A percentile compares a stretch with the other conserved stretches of the same genome.
Conservation (phyloP, 768 basidiomycete genomes). For the Hemileccinum impolitum region DNA sequence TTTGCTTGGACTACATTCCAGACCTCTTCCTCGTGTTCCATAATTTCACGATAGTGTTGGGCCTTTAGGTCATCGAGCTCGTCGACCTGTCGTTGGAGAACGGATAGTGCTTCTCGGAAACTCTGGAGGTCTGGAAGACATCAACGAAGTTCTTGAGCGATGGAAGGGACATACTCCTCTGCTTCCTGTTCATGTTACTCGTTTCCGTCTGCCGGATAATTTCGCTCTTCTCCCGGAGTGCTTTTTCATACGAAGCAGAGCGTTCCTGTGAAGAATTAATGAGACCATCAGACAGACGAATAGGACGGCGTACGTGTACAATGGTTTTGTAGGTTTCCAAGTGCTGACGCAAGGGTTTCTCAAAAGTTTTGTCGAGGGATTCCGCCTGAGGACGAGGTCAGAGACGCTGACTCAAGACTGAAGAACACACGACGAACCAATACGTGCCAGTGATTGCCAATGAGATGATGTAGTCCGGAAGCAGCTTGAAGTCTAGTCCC, state of each 20-base stretch:
- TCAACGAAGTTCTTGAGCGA: slow-evolving; percentile 8
- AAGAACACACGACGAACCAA: slow-evolving; percentile 50
- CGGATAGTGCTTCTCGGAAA: slow-evolving; percentile 77
- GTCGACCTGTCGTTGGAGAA: slow-evolving; percentile 86
- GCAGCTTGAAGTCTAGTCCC: slow-evolving; percentile 82
- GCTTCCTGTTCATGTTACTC: slow-evolving; percentile 79
- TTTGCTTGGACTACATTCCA: slow-evolving; percentile 91
- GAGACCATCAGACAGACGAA: not conserved
- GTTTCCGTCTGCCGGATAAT: slow-evolving; percentile 84
- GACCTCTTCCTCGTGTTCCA: slow-evolving; percentile 93
- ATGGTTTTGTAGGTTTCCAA: slow-evolving; percentile 74
- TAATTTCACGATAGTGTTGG: slow-evolving; percentile 82
- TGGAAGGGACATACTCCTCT: slow-evolving; percentile 61
- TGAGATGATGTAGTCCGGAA: slow-evolving; percentile 85
- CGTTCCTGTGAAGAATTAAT: slow-evolving; percentile 57
- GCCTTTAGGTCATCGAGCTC: slow-evolving; percentile 85
- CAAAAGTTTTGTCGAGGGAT: slow-evolving; percentile 82
- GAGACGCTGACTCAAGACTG: slow-evolving; percentile 2
- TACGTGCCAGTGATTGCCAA: slow-evolving; percentile 91
- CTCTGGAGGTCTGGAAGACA: slow-evolving; percentile 71
- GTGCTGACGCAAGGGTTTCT: slow-evolving; percentile 84
- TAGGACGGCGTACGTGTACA: slow-evolving; percentile 51
- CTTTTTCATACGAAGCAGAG: slow-evolving; percentile 77
- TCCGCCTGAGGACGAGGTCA: slow-evolving; percentile 55
- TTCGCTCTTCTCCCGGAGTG: slow-evolving; percentile 78